These are phyloP conservation scores for Suillus subaureus DNA, from an alignment of 768 basidiomycete species.

Conservation along the genomic window DNA sequence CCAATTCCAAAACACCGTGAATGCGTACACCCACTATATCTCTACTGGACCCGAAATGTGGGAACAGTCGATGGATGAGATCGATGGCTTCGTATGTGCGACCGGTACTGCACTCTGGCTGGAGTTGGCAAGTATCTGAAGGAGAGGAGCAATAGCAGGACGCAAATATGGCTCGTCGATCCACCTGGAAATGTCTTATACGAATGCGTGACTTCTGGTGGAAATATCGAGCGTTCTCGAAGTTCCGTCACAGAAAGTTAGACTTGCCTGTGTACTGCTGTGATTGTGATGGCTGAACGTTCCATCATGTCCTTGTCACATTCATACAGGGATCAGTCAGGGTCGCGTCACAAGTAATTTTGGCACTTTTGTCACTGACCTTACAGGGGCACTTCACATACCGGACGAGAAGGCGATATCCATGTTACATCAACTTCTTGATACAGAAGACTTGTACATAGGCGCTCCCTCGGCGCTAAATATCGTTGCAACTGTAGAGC, in stretches of 20 bases:
- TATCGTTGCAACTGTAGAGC: conserved; percentile 88
- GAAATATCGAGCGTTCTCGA: conserved; percentile 75
- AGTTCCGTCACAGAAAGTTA: conserved; percentile 90
- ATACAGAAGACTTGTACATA: conserved; percentile 90
- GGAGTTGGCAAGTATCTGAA: conserved; percentile 84
- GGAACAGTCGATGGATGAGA: conserved; percentile 75
- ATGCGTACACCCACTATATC: conserved; percentile 84
- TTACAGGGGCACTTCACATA: conserved; percentile 85
- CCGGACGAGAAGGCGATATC: conserved; percentile 86
- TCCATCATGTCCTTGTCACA: background rate
- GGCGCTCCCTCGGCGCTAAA: conserved; percentile 94
- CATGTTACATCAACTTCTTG: conserved; percentile 91
- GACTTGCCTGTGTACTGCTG: conserved; percentile 8
- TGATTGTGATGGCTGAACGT: conserved; percentile 2
- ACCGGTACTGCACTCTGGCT: conserved; percentile 96
- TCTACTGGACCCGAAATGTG: conserved; percentile 97
- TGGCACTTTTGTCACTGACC: conserved; percentile 71
- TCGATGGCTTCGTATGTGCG: conserved; percentile 92
- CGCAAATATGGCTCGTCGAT: conserved; percentile 93
- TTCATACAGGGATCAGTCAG: conserved; percentile 83
- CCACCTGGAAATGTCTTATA: conserved; percentile 94
- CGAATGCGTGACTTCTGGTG: conserved; percentile 79
- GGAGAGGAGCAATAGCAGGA: conserved; percentile 75
- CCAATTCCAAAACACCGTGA: conserved; percentile 96
- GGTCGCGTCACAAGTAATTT: conserved; percentile 94